Conservation (phyloP, 495 filamentous ascomycete genomes). For the Coniosporium apollinis region DNA sequence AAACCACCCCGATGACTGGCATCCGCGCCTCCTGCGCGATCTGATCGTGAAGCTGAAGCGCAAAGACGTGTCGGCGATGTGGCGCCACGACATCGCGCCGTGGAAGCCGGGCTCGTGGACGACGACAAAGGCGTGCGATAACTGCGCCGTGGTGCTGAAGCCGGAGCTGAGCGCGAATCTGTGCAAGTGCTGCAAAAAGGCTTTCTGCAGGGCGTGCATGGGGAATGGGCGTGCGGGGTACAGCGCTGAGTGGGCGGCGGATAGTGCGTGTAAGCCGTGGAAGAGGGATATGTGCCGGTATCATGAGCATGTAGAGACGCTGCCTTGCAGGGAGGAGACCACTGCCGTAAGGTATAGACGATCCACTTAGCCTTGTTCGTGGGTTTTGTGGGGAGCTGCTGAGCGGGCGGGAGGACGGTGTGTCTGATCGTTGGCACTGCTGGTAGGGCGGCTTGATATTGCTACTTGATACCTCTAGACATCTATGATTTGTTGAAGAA, state of each 20-base stretch:
- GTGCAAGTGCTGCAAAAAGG: slow-evolving; percentile 17
- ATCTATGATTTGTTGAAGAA: no score
- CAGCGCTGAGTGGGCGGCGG: slow-evolving; percentile 10
- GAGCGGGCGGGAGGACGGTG: no score
- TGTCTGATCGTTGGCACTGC: no score
- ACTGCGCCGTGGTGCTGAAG: slow-evolving; percentile 15
- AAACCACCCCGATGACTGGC: slow-evolving; percentile 26
- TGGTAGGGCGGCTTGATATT: no score
- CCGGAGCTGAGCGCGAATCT: slow-evolving; percentile 10
- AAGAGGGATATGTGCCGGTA: slow-evolving; percentile 20
- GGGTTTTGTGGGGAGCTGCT: no score
- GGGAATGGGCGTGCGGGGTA: slow-evolving; percentile 7
- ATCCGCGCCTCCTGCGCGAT: slow-evolving; percentile 23
- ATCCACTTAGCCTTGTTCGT: no score
- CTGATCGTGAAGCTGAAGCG: slow-evolving; percentile 22
- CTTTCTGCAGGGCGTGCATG: slow-evolving; percentile 20
- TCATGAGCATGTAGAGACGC: slow-evolving; percentile 26
- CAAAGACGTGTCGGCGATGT: slow-evolving; percentile 14
- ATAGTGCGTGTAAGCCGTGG: slow-evolving; percentile 24
- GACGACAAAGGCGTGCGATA: slow-evolving; percentile 16
- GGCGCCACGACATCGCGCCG: slow-evolving; percentile 14
- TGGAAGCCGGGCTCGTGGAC: slow-evolving; percentile 14
- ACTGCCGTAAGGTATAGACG: no score
- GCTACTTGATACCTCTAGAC: no score
- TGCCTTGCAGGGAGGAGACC: no score